Evolutionary conservation across 1,284 basidiomycete species (phyloP), one percentile per base, ranked within the genome.

Genomic region (Neolentinus lepideus): DNA sequence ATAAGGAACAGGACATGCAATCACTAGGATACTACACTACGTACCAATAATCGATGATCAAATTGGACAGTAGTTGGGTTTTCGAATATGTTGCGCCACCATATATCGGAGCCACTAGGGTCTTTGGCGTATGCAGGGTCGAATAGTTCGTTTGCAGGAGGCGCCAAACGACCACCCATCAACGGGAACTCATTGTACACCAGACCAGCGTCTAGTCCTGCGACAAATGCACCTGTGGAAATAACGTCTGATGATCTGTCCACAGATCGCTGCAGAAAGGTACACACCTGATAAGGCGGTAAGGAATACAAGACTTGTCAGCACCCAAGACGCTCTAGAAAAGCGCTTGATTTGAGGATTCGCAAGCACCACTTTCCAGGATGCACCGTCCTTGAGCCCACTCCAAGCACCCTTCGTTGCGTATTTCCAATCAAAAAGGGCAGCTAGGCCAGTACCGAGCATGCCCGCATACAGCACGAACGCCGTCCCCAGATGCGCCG

Each of bases 1-100:
- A 48, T 36, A 24, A 53, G 22, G 21, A 46, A 19, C n/a, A 27
- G 45, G 58, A 3, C 57, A 29, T 54, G 6, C 59, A 47, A 3
- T 26, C 22, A 11, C 6, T 21, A 22, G 22, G 52, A 56, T 24
- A 57, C 26, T 57, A 54, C 33, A 9, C 88, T 16, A 43, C 38
- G 69, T 63, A 92, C 94, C 51, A 99, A 79, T 48, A 94, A 77
- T 36, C 97, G 87, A 70, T 99, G 97, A 67, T 99, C 84, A 64
- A 98, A 96, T 70, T 99, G 97, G 9, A 96, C 95, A 0, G 97
- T 98, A 9, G 92, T 95, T 2, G 97, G 97, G 68, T 99, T 99
- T 72, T 98, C 96, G 59, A 97, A 84, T 53, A 98, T 76, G 70
- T 98, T 99, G 57, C 95, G 78, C 89, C 93, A 92, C 85, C 89